A percentile compares a stretch with the other conserved stretches of the same genome.
Evolutionary conservation across 805 yeast species (phyloP).

Genomic region (Teunomyces cretensis): DNA sequence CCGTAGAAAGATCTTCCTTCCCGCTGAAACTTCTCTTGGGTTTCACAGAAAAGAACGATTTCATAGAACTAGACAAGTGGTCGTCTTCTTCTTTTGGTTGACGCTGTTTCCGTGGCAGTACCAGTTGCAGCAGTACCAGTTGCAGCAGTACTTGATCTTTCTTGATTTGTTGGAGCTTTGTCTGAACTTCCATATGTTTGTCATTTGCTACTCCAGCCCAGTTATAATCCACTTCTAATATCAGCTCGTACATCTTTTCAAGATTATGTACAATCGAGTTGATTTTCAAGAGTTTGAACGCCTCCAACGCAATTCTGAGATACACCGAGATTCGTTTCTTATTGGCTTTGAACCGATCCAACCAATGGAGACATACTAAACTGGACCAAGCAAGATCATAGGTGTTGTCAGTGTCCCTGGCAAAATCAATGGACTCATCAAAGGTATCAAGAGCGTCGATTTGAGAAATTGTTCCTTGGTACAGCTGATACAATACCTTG

Average conservation of each 20-base stretch:
- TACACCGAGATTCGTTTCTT: slow-evolving; percentile 35
- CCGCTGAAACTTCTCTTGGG: too few relatives aligned
- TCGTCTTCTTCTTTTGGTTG: too few relatives aligned
- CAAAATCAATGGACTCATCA: slow-evolving; percentile 45
- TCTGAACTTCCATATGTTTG: too few relatives aligned
- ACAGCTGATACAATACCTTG: slow-evolving; percentile 24
- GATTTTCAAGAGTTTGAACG: slow-evolving; percentile 18
- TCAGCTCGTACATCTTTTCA: slow-evolving; percentile 26
- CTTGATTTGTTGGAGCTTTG: too few relatives aligned
- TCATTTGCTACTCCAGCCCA: slow-evolving; percentile 28
- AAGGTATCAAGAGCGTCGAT: slow-evolving; percentile 44
- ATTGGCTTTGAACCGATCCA: slow-evolving; percentile 18
- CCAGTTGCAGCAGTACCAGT: neutral
- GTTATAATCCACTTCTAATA: slow-evolving; percentile 20
- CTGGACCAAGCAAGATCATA: slow-evolving; percentile 41
- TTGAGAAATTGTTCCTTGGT: slow-evolving; percentile 18
- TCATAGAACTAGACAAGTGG: too few relatives aligned
- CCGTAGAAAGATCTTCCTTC: neutral
- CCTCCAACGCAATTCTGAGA: slow-evolving; percentile 35
- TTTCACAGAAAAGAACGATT: too few relatives aligned
- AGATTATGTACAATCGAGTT: slow-evolving; percentile 19
- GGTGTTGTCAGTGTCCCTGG: slow-evolving; percentile 27
- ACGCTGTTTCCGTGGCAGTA: slow-evolving; percentile 1
- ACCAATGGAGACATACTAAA: slow-evolving; percentile 46
- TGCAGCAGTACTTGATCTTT: slow-evolving; percentile 1